Evolutionary conservation across 495 filamentous ascomycete genomes (phyloP), one percentile per base, ranked within the genome.

Genomic region (Chaetomium tenue): DNA sequence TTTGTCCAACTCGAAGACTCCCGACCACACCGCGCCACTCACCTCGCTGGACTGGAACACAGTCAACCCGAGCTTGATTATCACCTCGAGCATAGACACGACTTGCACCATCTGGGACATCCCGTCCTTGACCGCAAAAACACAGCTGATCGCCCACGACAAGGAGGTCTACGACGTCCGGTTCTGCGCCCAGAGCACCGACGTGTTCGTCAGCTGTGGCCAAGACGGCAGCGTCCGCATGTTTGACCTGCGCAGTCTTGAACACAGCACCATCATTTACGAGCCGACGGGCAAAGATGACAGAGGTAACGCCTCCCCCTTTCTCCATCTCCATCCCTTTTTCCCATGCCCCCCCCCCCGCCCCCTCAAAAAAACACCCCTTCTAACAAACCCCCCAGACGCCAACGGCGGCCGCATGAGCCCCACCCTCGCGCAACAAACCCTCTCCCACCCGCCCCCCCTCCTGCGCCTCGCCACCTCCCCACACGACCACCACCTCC

Each of bases 21-120:
- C 94, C 12, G 95, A 98, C 70, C 96, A 98, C 72, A 98, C 94
- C 11, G 94, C 94, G 5, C 94, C 94, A 11, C 86, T 99, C 48
- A 99, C 94, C 3, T 95, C 91, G 11, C 80, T 99, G 28, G 94
- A 99, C 77, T 99, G 94, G 94, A 99, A 99, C 66, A 94, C 89
- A 6, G 87, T 98, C 50, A 94, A 91, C 6, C 94, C 94, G 5
- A 96, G 92, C 72, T 78, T 98, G 46, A 99, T 99, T 70, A 99
- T 99, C 65, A 99, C 94, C 0, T 96, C 91, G 3, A 97, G 93
- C 74, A 99, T 99, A 66, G 94, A 99, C 73, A 99, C 94, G 0
- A 99, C 94, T 1, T 99, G 94, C 77, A 99, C 94, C n/a, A 98
- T 99, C 62, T 99, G 94, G 94, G 94, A 99, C 71, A 99, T 99